Base-by-base conservation (phyloP, 257 asterid genomes). In the Solanum etuberosum region DNA sequence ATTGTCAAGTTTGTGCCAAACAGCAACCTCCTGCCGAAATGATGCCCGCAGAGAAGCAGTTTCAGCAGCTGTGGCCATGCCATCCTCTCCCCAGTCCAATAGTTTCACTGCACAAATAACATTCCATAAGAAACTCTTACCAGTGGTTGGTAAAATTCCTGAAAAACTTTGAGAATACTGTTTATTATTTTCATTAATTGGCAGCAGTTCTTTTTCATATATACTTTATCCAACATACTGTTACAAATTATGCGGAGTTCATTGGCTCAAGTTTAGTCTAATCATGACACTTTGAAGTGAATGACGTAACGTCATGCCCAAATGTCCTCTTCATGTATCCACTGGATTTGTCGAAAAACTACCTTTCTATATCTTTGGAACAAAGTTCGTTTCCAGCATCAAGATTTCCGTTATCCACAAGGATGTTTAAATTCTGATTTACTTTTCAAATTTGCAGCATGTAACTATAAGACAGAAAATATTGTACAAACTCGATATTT, bases 1-100 rank as follows among this genome's bases (percentile, higher is more conserved):
- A 88, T 95, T 95, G 76, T 95, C 97, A 59, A 95, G 98, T 91
- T 94, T 93, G 77, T 94, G 95, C 98, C 98, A 95, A 76, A 94
- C 98, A 8, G 98, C 90, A 84, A 95, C 98, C 86, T 94, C 98
- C 70, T 93, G 98, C 86, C 88, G 93, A 84, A 95, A 95, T 13
- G 98, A 93, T 72, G 93, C 95, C 84, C 98, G 90, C 78, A 95
- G 89, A 40, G 95, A 92, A 35, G 94, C 92, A 27, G 98, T 93
- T 91, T 95, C 98, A 40, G 98, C 95, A 87, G 90, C 94, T 16
- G 97, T 89, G 61, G 98, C 89, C 92, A 93, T 92, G 86, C 98
- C 98, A 86, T 95, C 98, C 90, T 95, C 98, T 59, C 97, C 98
- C 98, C 98, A 95, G 77, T 95, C 98, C 93, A 95, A 90, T 35